Evolutionary conservation across 495 filamentous ascomycete genomes (phyloP), one percentile per base, ranked within the genome.

Genomic region (Filosporella fistucella): DNA sequence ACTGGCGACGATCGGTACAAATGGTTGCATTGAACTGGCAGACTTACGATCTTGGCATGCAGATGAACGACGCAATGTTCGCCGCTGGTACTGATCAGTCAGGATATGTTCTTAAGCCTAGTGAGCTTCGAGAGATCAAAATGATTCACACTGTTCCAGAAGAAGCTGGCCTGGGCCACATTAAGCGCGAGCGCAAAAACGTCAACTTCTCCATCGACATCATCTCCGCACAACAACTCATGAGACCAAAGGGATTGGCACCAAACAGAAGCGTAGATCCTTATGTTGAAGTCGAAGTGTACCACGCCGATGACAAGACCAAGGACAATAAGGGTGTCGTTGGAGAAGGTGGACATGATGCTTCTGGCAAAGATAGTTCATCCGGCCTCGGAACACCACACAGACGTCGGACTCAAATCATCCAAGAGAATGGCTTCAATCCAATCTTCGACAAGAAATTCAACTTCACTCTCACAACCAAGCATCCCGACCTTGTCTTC

Each of bases 61-160:
- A 97, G 62, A 71, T 96, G 61, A 97, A 97, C 56, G 87, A 91
- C 44, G 93, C 93, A 51, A 98, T 98, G 93, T 98, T 97, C 64
- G 85, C 88, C n/a, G 85, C 88, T 41, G 89, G 89, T 23, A 81
- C 79, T 17, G 93, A 96, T 65, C 79, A 82, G 41, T 84, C 85
- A 8, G 93, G 93, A 17, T 98, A 96, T 55, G 88, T 97, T 18
- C 77, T 97, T 30, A 98, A 98, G 64, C 93, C 93, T 5, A 75
- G 84, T 38, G 86, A 89, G 55, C 78, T 93, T 35, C 86, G 91
- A 28, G 68, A 75, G 39, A 77, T 77, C 42, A 68, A 68, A 47
- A 63, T 70, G 18, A 63, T 74, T 6, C 52, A 49, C 26, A 65
- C 16, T 42, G 60, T 67, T 42, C 60, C 63, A 12, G 56, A 60